These are phyloP conservation scores for Protomyces inundatus DNA, from an alignment of 1,139 yeast genomes.

Conservation along the genomic window DNA sequence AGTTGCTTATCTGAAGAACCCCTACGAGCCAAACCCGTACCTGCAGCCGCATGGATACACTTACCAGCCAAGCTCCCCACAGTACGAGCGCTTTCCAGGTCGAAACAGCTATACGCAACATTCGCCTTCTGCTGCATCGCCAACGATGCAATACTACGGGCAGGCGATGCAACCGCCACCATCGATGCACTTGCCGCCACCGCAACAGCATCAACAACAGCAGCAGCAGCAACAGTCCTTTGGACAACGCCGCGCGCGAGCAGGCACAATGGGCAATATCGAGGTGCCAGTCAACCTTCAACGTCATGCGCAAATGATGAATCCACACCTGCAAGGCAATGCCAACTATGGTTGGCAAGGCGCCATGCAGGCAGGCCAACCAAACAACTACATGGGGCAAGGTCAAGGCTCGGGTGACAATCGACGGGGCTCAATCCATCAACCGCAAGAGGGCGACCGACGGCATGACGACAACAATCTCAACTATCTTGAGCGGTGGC, in stretches of 20 bases:
- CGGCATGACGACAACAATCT: slow-evolving; percentile 10
- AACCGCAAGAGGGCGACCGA: slow-evolving; percentile 7
- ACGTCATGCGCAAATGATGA: slow-evolving; percentile 14
- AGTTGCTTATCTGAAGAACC: background rate
- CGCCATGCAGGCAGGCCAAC: background rate
- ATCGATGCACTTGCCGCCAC: background rate
- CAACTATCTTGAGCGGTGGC: slow-evolving; percentile 4
- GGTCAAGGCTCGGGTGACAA: slow-evolving; percentile 22
- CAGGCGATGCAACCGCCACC: slow-evolving; percentile 6
- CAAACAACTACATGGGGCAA: slow-evolving; percentile 20
- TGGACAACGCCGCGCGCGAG: slow-evolving; percentile 18
- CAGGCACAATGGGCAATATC: slow-evolving; percentile 23
- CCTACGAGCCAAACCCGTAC: slow-evolving; percentile 16
- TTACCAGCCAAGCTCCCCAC: background rate
- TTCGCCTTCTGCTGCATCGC: slow-evolving; percentile 1
- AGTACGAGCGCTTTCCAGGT: background rate
- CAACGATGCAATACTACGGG: background rate
- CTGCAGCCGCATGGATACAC: slow-evolving; percentile 5
- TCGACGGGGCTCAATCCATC: slow-evolving; percentile 20
- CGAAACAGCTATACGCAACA: background rate
- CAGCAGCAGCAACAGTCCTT: slow-evolving; percentile 13
- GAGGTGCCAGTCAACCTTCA: slow-evolving; percentile 18
- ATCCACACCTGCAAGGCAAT: slow-evolving; percentile 6
- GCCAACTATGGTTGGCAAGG: slow-evolving; percentile 24
- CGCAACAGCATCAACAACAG: background rate